Evolutionary conservation across 805 yeast species (phyloP).

Genomic region (Yamadazyma sp.): DNA sequence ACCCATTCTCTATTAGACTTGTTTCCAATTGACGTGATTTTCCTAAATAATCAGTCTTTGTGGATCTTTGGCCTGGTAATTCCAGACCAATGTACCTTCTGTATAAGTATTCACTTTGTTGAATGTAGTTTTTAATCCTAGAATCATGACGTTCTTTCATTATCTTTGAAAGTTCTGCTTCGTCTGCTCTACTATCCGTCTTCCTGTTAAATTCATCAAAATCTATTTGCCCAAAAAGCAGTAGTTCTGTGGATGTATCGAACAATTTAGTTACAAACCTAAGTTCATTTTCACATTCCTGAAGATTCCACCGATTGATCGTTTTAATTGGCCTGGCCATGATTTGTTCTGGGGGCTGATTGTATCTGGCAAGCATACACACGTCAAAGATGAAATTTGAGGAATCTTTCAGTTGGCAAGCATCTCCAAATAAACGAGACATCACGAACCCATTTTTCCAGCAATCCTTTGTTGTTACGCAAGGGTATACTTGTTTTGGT

Average conservation of each 20-base stretch:
- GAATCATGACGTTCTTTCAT: conserved; percentile 3
- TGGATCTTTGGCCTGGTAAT: conserved; percentile 9
- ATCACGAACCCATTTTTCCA: conserved; percentile 43
- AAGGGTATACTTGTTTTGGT: conserved; percentile 46
- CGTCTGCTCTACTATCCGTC: background rate
- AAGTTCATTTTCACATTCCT: conserved; percentile 30
- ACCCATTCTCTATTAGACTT: background rate
- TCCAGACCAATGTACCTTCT: conserved; percentile 7
- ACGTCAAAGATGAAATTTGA: background rate
- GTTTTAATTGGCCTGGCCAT: conserved; percentile 21
- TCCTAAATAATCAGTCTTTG: background rate
- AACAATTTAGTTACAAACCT: conserved; percentile 18
- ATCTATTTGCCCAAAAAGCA: background rate
- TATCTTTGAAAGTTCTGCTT: background rate
- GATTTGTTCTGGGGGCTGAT: too few species aligned
- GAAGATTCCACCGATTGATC: conserved; percentile 35
- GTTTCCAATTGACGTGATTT: too few species aligned
- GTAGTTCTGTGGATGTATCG: background rate
- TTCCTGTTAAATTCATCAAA: background rate
- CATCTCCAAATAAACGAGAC: conserved; percentile 40
- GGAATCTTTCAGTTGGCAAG: conserved; percentile 19
- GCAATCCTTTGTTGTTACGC: conserved; percentile 29
- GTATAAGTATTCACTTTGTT: conserved; percentile 12
- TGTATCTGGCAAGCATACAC: too few species aligned
- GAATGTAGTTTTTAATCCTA: conserved; percentile 2